These are phyloP conservation scores for Tritrichomonas musculus DNA, from an alignment of 208 protist species.

Conservation along the genomic window DNA sequence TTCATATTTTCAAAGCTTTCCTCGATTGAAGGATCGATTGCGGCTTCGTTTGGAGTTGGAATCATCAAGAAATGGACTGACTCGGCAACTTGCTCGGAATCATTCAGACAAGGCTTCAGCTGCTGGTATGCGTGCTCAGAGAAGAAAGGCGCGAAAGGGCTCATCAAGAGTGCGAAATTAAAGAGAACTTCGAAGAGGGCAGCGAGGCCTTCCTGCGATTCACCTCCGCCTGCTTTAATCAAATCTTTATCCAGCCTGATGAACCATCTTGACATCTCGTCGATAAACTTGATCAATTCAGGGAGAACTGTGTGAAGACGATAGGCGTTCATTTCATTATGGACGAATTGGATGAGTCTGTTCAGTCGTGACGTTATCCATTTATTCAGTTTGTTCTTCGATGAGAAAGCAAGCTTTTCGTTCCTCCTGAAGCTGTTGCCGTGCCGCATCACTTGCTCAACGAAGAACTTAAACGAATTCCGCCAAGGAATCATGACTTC, in stretches of 20 bases:
- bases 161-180: constrained; percentile 57
- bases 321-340: constrained; percentile 68
- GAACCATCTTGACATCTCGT: constrained; percentile 98
- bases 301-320: constrained; percentile 97
- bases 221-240: constrained; percentile 55
- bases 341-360: constrained; percentile 80
- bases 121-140: constrained; percentile 91
- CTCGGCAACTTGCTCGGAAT: constrained; percentile 61
- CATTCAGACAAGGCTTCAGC: constrained; percentile 73
- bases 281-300: constrained; percentile 84
- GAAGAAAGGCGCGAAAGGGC: constrained; percentile 97
- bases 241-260: constrained; percentile 88
- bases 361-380: constrained; percentile 91
- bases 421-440: constrained; percentile 60
- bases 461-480: constrained; percentile 95
- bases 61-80: constrained; percentile 49
- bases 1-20: background rate
- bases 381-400: constrained; percentile 77
- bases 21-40: background rate
- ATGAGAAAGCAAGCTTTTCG: background rate
- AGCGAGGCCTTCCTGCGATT: constrained; percentile 35
- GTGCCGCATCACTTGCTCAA: constrained; percentile 65
- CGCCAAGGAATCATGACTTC: constrained; percentile 96
- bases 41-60: background rate
- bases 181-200: constrained; percentile 81